Conservation (phyloP, 148 eudicot species). For the Beta vulgaris region DNA sequence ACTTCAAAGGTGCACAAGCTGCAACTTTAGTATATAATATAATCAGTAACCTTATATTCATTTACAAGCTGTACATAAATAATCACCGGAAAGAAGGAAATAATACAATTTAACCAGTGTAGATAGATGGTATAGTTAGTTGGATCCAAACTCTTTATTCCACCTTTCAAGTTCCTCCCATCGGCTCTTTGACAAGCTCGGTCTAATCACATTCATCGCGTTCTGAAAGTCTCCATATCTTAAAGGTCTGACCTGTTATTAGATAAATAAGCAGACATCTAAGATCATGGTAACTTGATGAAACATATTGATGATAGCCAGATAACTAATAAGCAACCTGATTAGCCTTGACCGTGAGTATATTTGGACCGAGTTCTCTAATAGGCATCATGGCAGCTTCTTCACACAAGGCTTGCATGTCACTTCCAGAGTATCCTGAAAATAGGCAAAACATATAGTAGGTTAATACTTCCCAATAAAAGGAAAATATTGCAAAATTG, state of each 20-base stretch:
- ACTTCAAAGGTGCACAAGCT: too few relatives aligned
- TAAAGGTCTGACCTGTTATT: constrained; percentile 68
- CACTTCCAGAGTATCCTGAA: constrained; percentile 96
- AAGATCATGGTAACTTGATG: background rate
- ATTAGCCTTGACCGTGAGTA: constrained; percentile 75
- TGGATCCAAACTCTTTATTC: constrained; percentile 82
- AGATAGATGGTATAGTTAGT: constrained; percentile 27
- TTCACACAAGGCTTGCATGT: constrained; percentile 93
- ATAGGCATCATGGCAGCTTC: constrained; percentile 99
- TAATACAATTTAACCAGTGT: background rate
- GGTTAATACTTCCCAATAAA: background rate
- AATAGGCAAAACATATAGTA: constrained; percentile 11
- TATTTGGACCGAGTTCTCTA: constrained; percentile 87
- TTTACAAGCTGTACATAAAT: constrained; percentile 16
- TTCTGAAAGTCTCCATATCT: constrained; percentile 68
- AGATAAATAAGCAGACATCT: background rate
- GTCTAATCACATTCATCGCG: constrained; percentile 81
- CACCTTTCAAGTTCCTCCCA: constrained; percentile 95
- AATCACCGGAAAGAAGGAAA: background rate
- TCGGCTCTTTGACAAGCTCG: constrained; percentile 79
- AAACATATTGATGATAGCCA: background rate
- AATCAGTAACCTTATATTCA: background rate
- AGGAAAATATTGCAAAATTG: background rate
- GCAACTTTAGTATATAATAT: too few relatives aligned
- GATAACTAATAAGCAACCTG: constrained; percentile 44